Base-by-base conservation (phyloP, 495 filamentous ascomycete genomes). In the Xylaria venustula region DNA sequence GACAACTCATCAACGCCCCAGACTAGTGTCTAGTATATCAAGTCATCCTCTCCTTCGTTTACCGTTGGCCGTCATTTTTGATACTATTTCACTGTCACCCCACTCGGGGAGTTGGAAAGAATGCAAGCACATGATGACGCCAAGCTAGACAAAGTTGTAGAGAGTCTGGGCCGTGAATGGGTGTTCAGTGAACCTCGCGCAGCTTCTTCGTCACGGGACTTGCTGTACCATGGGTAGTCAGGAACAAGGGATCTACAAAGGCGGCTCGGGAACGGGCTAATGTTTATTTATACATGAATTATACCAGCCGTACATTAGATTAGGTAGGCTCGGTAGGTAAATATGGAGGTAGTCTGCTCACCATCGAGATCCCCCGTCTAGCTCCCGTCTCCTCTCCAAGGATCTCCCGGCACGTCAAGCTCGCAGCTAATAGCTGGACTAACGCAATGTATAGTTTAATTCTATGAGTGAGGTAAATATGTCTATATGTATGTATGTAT, bases 1-100 rank as follows among this genome's bases (percentile, higher is more conserved):
- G 48, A 61, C 58, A 61, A 61, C 58, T 61, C 58, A 61, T 61
- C 58, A 40, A 30, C 8, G 17, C 4, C 28, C 48, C 22, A 0
- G 12, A 20, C 32, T 36, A 37, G 23, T 2, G 3, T 34, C 4
- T 4, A 34, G 30, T 34, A 34, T 4, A 34, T 11, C 30, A 34
- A 30, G 46, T 20, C 17, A 60, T 60, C 49, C 57, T 34, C 52
- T 60, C 45, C 57, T 45, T 44, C 47, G 50, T 59, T 25, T 8
- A 42, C 50, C 46, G 23, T 34, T 42, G 36, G 12, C n/a, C 45
- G 22, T 47, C 34, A 4, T 25, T 25, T 36, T 32, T 28, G n/a
- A n/a, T n/a, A n/a, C n/a, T n/a, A n/a, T 34, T 26, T 50, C 30
- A 7, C 32, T 23, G 37, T 14, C 46, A 42, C 47, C 46, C 36